These are phyloP conservation scores for Protomyces arabidopsidicola DNA, from an alignment of 1,139 yeast genomes.

Conservation along the genomic window DNA sequence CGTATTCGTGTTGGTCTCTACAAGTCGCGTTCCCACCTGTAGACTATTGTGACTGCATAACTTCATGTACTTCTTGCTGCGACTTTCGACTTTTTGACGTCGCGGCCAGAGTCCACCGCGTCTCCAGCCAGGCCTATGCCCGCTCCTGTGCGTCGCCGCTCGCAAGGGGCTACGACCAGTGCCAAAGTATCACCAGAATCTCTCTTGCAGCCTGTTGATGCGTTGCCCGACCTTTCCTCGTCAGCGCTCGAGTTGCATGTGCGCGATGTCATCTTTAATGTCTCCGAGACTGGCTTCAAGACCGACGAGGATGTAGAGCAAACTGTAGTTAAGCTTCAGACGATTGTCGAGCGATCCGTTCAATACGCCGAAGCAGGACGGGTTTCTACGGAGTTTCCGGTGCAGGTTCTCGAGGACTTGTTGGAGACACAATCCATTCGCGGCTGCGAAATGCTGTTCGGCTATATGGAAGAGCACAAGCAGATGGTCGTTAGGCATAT, in stretches of 20 bases:
- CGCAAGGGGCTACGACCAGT: background rate
- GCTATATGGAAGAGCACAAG: slow-evolving; percentile 38
- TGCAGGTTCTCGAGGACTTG: slow-evolving; percentile 39
- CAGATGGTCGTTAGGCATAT: slow-evolving; percentile 37
- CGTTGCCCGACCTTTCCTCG: background rate
- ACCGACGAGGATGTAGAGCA: background rate
- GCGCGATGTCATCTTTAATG: background rate
- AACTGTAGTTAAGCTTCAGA: background rate
- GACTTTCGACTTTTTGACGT: background rate
- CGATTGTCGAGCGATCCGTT: background rate
- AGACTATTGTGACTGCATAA: background rate
- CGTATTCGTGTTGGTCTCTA: background rate
- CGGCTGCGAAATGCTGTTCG: slow-evolving; percentile 42
- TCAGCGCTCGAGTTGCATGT: background rate
- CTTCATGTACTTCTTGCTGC: background rate
- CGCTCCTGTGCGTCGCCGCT: background rate
- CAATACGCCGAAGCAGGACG: background rate
- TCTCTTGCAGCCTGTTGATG: background rate
- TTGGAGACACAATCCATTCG: slow-evolving; percentile 41
- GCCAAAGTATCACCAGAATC: background rate
- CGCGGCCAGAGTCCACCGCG: background rate
- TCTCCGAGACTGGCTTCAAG: background rate
- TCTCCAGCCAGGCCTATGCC: too few species aligned
- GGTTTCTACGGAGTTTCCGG: slow-evolving; percentile 2
- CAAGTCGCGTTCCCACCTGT: background rate